Evolutionary conservation across 495 filamentous ascomycete genomes (phyloP).

Genomic region (Neurospora tetraspora): DNA sequence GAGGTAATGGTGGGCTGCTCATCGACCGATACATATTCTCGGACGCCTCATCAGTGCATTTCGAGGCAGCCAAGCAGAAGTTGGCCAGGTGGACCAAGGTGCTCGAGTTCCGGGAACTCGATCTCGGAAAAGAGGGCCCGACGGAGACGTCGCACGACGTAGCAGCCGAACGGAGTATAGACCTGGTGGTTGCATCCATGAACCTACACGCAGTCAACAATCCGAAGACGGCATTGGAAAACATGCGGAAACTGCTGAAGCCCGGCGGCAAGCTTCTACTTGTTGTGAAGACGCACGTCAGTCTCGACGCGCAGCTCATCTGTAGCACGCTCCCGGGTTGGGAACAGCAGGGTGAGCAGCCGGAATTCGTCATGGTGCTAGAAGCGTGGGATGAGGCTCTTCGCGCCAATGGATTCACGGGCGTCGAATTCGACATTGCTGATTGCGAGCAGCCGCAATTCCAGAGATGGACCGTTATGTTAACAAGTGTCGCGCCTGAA

Average conservation of each 20-base stretch:
- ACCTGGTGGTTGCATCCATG: conserved; percentile 41
- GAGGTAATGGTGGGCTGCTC: no score
- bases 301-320: conserved; percentile 17
- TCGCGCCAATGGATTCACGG: conserved; percentile 4
- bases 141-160: conserved; percentile 33
- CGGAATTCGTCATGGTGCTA: no score
- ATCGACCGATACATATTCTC: no score
- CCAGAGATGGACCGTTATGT: no score
- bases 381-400: conserved; percentile 30
- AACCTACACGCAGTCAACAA: conserved; percentile 33
- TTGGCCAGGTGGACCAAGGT: no score
- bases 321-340: conserved; percentile 27
- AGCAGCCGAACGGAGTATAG: conserved; percentile 22
- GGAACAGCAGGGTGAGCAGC: not conserved
- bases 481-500: no score
- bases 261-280: conserved; percentile 27
- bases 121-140: conserved; percentile 35
- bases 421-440: no score
- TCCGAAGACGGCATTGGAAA: conserved; percentile 18
- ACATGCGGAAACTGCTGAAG: conserved; percentile 24
- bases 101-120: conserved; percentile 22
- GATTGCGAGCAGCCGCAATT: no score
- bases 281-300: conserved; percentile 21
- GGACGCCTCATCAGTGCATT: no score
- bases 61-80: no score